These are phyloP conservation scores for Musa acuminata DNA, from an alignment of 176 grass and related monocot species.

Conservation along the genomic window DNA sequence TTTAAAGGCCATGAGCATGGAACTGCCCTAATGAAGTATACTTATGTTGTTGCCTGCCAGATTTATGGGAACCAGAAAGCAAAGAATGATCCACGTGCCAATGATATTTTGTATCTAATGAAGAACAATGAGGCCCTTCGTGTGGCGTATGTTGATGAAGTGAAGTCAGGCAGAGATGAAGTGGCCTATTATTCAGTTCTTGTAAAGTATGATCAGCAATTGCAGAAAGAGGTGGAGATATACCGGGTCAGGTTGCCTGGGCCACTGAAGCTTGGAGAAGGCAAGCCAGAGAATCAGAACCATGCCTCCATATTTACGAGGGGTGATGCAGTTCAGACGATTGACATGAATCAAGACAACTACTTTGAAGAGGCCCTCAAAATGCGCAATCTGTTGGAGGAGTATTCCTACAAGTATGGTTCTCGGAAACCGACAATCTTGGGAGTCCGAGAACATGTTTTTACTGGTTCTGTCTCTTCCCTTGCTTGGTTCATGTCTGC, in stretches of 20 bases:
- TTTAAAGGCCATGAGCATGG: constrained; percentile 88
- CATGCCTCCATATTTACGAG: constrained; percentile 95
- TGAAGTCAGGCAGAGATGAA: constrained; percentile 24
- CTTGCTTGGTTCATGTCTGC: constrained; percentile 99
- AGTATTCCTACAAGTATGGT: constrained; percentile 66
- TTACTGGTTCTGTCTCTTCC: constrained; percentile 95
- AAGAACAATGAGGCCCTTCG: constrained; percentile 85
- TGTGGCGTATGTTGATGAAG: constrained; percentile 94
- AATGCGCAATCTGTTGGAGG: constrained; percentile 92
- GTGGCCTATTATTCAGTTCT: constrained; percentile 80
- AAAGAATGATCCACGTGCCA: constrained; percentile 59
- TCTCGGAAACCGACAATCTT: constrained; percentile 72
- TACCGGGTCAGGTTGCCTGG: constrained; percentile 87
- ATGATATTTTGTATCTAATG: constrained; percentile 85
- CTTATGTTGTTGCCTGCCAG: constrained; percentile 88
- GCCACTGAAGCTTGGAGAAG: constrained; percentile 79
- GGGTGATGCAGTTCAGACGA: constrained; percentile 84
- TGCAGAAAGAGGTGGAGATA: constrained; percentile 76
- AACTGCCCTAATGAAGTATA: constrained; percentile 86
- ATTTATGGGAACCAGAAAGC: constrained; percentile 91
- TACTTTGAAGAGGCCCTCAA: constrained; percentile 98
- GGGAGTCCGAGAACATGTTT: constrained; percentile 91
- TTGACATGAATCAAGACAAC: constrained; percentile 99
- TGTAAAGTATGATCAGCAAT: constrained; percentile 71
- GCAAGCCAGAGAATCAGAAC: constrained; percentile 98